Base-by-base conservation (phyloP, 192 early-diverging fungal genomes). In the Linnemannia zychae region DNA sequence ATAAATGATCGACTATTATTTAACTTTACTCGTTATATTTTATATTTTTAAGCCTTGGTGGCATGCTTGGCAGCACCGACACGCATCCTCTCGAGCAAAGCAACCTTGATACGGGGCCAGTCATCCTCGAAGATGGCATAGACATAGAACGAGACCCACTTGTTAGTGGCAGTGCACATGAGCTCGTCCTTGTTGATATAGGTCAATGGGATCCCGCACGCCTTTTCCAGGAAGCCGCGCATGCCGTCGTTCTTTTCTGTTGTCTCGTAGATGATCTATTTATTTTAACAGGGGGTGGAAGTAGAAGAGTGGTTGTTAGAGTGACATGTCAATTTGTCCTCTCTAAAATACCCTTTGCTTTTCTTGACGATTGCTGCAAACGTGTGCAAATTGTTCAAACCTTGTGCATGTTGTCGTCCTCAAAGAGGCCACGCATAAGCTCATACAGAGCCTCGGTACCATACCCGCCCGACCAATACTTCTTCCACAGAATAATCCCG, bases 321-420 rank as follows among this genome's bases (percentile, higher is more conserved):
- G n/a, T n/a, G n/a, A 44, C 40, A 44, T 9, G 40, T 44, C 40
- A 44, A 6, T 44, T 44, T 3, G 40, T 44, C 3, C 40, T 6
- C 40, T 44, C 4, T 9, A 9, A 44, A 44, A 44, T 44, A 44
- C 40, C 9, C 3, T 9, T 44, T 44, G n/a, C 40, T 44, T 44
- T 44, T 44, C 40, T 9, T 6, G 40, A 9, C 11, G 11, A 11
- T 4, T 20, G 20, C 50, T 18, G 22, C 2, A 9, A n/a, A n/a
- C 4, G 22, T 57, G 53, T 44, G 40, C 3, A 44, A 6, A n/a
- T 57, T n/a, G 22, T n/a, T 53, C 1, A 0, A 31, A 85, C 83
- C 83, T 85, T 85, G 67, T 85, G 83, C 83, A 85, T 48, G 11
- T 85, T 79, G n/a, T 63, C 67, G 18, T 85, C 83, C 48, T 85